Conservation (phyloP, 2,329 filamentous ascomycete species). For the Colletotrichum orchidophilum region DNA sequence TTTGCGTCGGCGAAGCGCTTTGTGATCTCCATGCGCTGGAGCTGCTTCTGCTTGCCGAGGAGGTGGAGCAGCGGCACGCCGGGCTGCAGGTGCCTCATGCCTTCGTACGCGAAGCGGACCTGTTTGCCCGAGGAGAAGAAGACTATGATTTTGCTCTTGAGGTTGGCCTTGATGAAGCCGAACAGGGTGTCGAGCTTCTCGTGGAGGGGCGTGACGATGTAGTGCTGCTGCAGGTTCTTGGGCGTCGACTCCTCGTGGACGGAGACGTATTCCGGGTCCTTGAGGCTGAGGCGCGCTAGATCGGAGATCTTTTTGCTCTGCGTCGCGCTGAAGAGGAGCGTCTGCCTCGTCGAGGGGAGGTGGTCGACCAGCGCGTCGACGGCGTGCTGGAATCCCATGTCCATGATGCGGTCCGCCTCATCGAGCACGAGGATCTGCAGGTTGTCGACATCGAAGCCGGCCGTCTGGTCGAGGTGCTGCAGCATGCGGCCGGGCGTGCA, state of each 20-base stretch:
- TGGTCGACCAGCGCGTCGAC: slow-evolving; percentile 95
- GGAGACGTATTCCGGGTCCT: slow-evolving; percentile 93
- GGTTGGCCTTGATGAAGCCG: slow-evolving; percentile 89
- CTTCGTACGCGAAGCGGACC: slow-evolving; percentile 94
- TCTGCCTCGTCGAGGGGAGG: slow-evolving; percentile 85
- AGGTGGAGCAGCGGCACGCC: slow-evolving; percentile 93
- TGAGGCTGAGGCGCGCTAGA: slow-evolving; percentile 85
- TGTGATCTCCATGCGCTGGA: slow-evolving; percentile 87
- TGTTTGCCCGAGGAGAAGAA: slow-evolving; percentile 97
- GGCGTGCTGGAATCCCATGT: slow-evolving; percentile 93
- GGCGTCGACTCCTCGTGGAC: slow-evolving; percentile 94
- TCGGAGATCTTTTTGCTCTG: slow-evolving; percentile 96
- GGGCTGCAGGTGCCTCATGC: slow-evolving; percentile 90
- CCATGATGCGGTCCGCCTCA: slow-evolving; percentile 95
- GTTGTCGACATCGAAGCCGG: slow-evolving; percentile 88
- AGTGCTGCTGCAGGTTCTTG: slow-evolving; percentile 86
- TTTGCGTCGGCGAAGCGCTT: slow-evolving; percentile 83
- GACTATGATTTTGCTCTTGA: slow-evolving; percentile 94
- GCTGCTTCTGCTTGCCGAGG: slow-evolving; percentile 93
- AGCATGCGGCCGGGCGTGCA: slow-evolving; percentile 95
- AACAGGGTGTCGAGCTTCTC: slow-evolving; percentile 93
- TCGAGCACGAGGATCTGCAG: slow-evolving; percentile 93
- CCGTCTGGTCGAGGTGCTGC: slow-evolving; percentile 95
- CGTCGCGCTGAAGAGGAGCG: slow-evolving; percentile 93
- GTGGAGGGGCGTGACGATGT: slow-evolving; percentile 83